Evolutionary conservation across 495 filamentous ascomycete species (phyloP), one percentile per base, ranked within the genome.

Genomic region (Collariella sp.): DNA sequence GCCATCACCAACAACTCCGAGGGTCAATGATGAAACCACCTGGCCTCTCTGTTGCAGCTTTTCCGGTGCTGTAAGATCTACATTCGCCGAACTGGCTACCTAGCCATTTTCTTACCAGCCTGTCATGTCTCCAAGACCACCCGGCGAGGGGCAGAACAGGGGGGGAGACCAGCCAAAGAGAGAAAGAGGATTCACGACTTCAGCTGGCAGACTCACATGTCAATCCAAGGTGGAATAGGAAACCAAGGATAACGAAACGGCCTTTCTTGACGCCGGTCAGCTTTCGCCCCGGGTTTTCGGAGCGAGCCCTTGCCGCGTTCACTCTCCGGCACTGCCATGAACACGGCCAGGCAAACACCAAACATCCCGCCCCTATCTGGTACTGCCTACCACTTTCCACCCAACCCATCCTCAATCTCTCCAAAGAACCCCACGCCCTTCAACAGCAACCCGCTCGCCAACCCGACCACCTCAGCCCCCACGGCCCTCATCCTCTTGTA

Each of bases 361-460:
- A 13, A 42, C 10, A 22, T 38, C 19, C 18, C 1, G 20, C 31
- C 40, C 20, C 29, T 33, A 58, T 49, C 50, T 60, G 40, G n/a
- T n/a, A n/a, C 33, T 13, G 22, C 60, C 48, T 31, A 18, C 57
- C 56, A 58, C 36, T n/a, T 18, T 13, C 58, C 53, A 19, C 24
- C 52, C 56, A 59, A 54, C 23, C 63, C 62, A 18, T 50, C 42
- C 48, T 64, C 59, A 36, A 85, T 83, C 64, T 77, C 77, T 45
- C 58, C 66, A 72, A 88, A 88, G 4, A 87, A 70, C 0, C 40
- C 61, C 3, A 83, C 54, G 9, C 85, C 85, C 46, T 76, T 74
- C 48, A 76, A 68, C 18, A 84, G 83, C 24, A 87, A 59, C 36
- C 78, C 84, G 9, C 82, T 87, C 5, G 76, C 85, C 3, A 87